Evolutionary conservation across 2,329 filamentous ascomycete species (phyloP).

Genomic region (Blastomyces parvus): DNA sequence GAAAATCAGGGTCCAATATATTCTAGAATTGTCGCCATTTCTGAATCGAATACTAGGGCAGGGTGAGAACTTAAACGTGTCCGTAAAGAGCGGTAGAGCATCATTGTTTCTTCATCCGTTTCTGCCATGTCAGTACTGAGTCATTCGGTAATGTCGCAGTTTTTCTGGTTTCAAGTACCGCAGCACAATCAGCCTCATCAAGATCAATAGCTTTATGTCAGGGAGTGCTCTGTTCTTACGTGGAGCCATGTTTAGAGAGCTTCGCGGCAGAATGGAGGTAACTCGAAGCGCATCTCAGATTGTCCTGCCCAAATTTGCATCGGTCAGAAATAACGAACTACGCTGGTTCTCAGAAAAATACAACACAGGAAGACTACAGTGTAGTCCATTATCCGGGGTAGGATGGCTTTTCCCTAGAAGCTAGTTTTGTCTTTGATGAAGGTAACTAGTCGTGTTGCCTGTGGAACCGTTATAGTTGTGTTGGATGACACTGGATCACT

Average conservation of each 20-base stretch:
- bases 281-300: neutral
- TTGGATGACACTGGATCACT: neutral
- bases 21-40: neutral
- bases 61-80: too few species aligned
- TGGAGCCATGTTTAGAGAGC: neutral
- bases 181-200: neutral
- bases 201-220: too few species aligned
- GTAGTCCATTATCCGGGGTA: neutral
- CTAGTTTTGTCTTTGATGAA: neutral
- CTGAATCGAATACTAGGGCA: too few species aligned
- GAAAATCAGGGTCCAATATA: neutral
- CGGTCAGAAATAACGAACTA: neutral
- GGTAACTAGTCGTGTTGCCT: neutral
- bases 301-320: neutral
- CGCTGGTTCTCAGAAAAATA: neutral
- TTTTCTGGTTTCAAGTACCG: too few species aligned
- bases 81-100: too few species aligned
- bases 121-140: too few species aligned
- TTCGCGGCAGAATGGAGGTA: neutral
- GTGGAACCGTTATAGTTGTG: neutral
- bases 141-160: too few species aligned
- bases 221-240: neutral
- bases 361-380: neutral
- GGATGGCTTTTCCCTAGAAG: neutral
- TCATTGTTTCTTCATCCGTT: neutral